These are phyloP conservation scores for Yarrowia osloensis DNA, from an alignment of 805 yeast genomes.

Conservation along the genomic window DNA sequence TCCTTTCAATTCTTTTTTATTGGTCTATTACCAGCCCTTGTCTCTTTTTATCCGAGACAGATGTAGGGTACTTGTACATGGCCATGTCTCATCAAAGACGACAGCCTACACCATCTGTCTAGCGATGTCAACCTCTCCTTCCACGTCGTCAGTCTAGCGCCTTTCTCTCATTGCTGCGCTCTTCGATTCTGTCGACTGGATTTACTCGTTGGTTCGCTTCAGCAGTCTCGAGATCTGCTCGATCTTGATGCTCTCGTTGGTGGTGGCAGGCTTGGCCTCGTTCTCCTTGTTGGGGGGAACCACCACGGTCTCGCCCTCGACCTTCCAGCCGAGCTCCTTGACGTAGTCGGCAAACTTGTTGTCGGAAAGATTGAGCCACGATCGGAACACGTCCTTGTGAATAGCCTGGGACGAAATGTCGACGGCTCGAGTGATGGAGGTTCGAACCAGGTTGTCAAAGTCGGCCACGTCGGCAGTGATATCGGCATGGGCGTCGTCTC, in stretches of 20 bases:
- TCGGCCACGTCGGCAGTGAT: conserved; percentile 42
- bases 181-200: not conserved
- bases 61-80: too few species aligned
- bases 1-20: not conserved
- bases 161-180: not conserved
- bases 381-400: conserved; percentile 38
- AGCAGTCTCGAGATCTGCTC: conserved; percentile 41
- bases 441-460: conserved; percentile 42
- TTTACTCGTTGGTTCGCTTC: conserved; percentile 40
- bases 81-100: too few species aligned
- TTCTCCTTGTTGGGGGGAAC: conserved; percentile 40
- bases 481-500: conserved; percentile 42
- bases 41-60: too few species aligned
- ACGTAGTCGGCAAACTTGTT: conserved; percentile 40
- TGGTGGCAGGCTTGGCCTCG: conserved; percentile 39
- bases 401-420: conserved; percentile 39
- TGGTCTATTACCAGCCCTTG: not conserved
- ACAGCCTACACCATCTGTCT: too few species aligned
- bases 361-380: conserved; percentile 40
- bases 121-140: too few species aligned
- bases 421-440: conserved; percentile 41
- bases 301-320: conserved; percentile 37
- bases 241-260: conserved; percentile 38
- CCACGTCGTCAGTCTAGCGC: not conserved
- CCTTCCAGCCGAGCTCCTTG: conserved; percentile 39